Evolutionary conservation across 2,329 filamentous ascomycete species (phyloP).

Genomic region (Diplodia scrobiculata): DNA sequence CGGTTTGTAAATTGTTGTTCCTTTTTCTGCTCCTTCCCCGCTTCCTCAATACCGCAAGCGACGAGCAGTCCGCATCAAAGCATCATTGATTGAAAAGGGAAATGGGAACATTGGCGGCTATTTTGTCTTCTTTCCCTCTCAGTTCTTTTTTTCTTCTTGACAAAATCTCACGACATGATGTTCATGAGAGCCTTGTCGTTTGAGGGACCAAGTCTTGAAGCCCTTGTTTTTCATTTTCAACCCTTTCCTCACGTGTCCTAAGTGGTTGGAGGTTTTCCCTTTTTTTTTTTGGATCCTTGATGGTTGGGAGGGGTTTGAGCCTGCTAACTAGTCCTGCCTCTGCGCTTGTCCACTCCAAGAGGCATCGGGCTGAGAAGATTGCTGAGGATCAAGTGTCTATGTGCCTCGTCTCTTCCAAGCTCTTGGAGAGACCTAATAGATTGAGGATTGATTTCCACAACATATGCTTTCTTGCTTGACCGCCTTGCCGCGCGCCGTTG

Average conservation of each 20-base stretch:
- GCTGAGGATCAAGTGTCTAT: not conserved
- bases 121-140: not conserved
- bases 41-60: slow-evolving; percentile 4
- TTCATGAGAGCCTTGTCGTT: slow-evolving; percentile 2
- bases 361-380: not conserved
- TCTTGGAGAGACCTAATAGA: not conserved
- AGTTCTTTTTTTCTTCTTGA: not conserved
- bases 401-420: not conserved
- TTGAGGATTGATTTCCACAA: not conserved
- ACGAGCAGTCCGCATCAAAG: slow-evolving; percentile 14
- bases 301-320: not conserved
- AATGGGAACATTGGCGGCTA: slow-evolving; percentile 8
- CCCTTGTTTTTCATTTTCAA: not conserved
- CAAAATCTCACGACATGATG: slow-evolving; percentile 3
- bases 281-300: not conserved
- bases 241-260: not conserved
- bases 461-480: not conserved
- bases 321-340: not conserved
- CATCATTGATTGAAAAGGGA: slow-evolving; percentile 16
- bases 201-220: not conserved
- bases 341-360: not conserved
- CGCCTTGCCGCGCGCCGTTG: not conserved
- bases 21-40: not conserved
- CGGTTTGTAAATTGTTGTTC: slow-evolving; percentile 22
- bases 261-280: not conserved